These are phyloP conservation scores for Chaetothyriales sp. DNA, from an alignment of 2,329 filamentous ascomycete species.

Conservation along the genomic window DNA sequence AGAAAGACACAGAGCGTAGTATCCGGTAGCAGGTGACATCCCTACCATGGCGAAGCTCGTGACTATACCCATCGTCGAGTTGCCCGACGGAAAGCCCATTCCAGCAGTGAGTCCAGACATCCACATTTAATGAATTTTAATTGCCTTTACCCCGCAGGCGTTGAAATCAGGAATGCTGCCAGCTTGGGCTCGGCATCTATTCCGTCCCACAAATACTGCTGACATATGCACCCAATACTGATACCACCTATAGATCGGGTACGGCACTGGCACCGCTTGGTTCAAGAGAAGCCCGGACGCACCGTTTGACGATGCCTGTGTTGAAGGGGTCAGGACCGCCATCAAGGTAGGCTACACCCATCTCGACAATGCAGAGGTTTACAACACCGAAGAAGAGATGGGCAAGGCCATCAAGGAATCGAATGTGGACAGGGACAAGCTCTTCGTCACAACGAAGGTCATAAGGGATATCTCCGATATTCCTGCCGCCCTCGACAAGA, in stretches of 20 bases:
- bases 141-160: neutral
- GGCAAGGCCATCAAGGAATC: slow-evolving; percentile 35
- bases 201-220: neutral
- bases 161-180: neutral
- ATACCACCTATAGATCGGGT: slow-evolving; percentile 34
- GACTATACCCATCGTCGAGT: slow-evolving; percentile 12
- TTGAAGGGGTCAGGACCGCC: slow-evolving; percentile 42
- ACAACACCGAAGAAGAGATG: slow-evolving; percentile 34
- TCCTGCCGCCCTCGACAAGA: slow-evolving; percentile 38
- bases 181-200: neutral
- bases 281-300: slow-evolving; percentile 36
- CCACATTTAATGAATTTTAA: neutral
- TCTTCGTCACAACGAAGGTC: slow-evolving; percentile 45
- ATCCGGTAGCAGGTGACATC: neutral
- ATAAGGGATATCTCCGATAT: slow-evolving; percentile 39
- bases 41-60: slow-evolving; percentile 16
- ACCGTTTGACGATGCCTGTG: slow-evolving; percentile 37
- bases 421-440: slow-evolving; percentile 30
- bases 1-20: neutral
- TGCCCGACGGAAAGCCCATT: slow-evolving; percentile 16
- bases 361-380: slow-evolving; percentile 47
- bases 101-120: slow-evolving; percentile 10
- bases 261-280: slow-evolving; percentile 50
- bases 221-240: neutral
- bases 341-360: slow-evolving; percentile 46